A percentile compares a stretch with the other conserved stretches of the same genome.
phyloP scores from a whole-genome alignment of 192 early-diverging fungal genomes.

The Haplosporangium gracile region DNA sequence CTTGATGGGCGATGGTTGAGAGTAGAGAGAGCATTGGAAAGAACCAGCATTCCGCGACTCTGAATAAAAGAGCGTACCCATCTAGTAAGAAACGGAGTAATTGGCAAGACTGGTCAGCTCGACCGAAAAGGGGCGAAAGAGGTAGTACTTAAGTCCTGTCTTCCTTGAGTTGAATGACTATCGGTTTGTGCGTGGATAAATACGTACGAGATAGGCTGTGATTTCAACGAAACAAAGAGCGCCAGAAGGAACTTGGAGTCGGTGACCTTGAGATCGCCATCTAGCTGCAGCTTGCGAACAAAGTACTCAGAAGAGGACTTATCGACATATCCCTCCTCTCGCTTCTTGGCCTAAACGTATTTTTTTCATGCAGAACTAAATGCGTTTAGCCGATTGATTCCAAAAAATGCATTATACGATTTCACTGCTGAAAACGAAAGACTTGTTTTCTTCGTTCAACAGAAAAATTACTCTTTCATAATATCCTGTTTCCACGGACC shows the following conservation, averaged over 20 bases:
- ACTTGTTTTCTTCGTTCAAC: too few relatives aligned
- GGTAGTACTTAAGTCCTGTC: not conserved
- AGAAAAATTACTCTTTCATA: too few relatives aligned
- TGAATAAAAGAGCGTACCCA: constrained; percentile 87
- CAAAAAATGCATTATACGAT: not conserved
- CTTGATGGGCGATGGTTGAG: constrained; percentile 65
- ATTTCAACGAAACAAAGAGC: constrained; percentile 66
- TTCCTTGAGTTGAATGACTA: not conserved
- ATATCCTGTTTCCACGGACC: not conserved
- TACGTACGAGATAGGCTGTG: constrained; percentile 66
- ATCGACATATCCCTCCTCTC: constrained; percentile 48
- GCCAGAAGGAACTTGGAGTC: constrained; percentile 63
- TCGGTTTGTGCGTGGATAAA: not conserved
- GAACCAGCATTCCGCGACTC: constrained; percentile 72
- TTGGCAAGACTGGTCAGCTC: not conserved
- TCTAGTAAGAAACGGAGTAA: constrained; percentile 24
- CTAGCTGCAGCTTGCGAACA: constrained; percentile 61
- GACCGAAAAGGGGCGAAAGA: not conserved
- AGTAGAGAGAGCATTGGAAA: constrained; percentile 73
- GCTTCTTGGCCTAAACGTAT: constrained; percentile 35
- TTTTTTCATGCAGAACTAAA: not conserved
- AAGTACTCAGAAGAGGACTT: constrained; percentile 69
- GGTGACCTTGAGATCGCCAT: constrained; percentile 61
- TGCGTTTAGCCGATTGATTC: not conserved
- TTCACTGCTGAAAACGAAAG: too few relatives aligned